Base-by-base conservation (phyloP, 495 filamentous ascomycete species). In the Penicillium silybi region DNA sequence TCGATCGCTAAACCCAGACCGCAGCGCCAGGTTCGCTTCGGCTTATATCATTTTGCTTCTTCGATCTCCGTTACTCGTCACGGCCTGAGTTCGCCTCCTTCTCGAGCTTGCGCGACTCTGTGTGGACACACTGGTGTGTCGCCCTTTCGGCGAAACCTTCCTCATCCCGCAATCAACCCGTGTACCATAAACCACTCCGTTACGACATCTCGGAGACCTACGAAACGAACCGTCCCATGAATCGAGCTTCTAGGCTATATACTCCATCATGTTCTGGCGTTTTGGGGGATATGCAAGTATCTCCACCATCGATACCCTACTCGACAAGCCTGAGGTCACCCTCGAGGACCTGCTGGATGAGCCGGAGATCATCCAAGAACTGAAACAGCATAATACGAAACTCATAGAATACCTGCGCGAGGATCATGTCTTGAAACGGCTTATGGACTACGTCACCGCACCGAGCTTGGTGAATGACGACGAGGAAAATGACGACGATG, bases 251-350 rank as follows among this genome's bases (percentile, higher is more conserved):
- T 54, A 58, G 58, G 56, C 68, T 64, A 67, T 67, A 68, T 73
- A 77, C 63, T 68, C 66, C 86, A 90, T 70, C 73, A 97, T 97
- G 92, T 97, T 97, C 71, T 97, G 92, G 92, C 85, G 91, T 70
- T 97, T 97, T 76, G 92, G 95, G 76, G 91, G 91, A 68, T 97
- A 97, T 80, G 89, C 92, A 71, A 95, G 88, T 78, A 85, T 95
- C 74, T 96, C 92, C 62, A 87, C 90, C 59, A 87, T 98, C 69
- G 95, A 97, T 72, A 90, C 84, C 59, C 87, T 97, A 59, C 90
- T 99, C 61, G 93, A 97, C 56, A 95, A 95, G 72, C 84, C 88
- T 56, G 87, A 96, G 71, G 88, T 96, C 63, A 88, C 87, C 40
- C 86, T 97, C 45, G 93, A 99, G 67, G 93, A 99, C 65, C 78